Conservation (phyloP, 2,329 filamentous ascomycete genomes). For the Fusarium buharicum region DNA sequence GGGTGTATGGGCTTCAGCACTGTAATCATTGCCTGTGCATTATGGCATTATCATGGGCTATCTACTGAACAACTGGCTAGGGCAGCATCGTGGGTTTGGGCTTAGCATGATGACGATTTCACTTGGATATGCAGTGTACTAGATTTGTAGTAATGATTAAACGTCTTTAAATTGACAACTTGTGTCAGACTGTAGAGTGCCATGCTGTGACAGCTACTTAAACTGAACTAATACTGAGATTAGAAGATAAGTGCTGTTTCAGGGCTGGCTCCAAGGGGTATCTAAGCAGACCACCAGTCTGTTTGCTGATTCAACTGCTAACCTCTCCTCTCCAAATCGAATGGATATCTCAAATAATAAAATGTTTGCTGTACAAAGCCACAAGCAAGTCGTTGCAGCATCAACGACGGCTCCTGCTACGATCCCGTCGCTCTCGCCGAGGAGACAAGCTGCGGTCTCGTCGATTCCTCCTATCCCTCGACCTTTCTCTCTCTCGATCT, state of each 20-base stretch:
- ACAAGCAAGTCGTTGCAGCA: conserved; percentile 50
- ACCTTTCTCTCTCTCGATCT: conserved; percentile 34
- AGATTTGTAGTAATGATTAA: conserved; percentile 37
- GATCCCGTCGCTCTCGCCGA: conserved; percentile 50
- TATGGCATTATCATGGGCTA: conserved; percentile 41
- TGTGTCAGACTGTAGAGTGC: neutral
- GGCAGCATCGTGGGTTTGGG: conserved; percentile 39
- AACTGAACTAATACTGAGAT: neutral
- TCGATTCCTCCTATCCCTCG: conserved; percentile 40
- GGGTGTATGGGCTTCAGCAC: conserved; percentile 43
- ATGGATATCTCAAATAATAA: neutral
- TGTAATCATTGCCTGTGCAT: conserved; percentile 43
- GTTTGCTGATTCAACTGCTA: neutral
- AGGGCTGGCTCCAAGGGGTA: conserved; percentile 26
- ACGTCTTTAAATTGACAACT: conserved; percentile 5
- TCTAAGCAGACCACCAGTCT: conserved; percentile 18
- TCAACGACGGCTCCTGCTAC: conserved; percentile 55
- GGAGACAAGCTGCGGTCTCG: conserved; percentile 49
- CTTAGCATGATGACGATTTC: conserved; percentile 27
- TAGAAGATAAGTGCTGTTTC: neutral
- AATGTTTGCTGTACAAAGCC: neutral
- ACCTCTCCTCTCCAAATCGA: neutral
- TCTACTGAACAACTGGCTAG: conserved; percentile 28
- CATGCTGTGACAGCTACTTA: neutral
- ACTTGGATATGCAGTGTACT: conserved; percentile 24